These are phyloP conservation scores for Erucastrum elatum DNA, from an alignment of 345 rosid genomes.

Conservation along the genomic window DNA sequence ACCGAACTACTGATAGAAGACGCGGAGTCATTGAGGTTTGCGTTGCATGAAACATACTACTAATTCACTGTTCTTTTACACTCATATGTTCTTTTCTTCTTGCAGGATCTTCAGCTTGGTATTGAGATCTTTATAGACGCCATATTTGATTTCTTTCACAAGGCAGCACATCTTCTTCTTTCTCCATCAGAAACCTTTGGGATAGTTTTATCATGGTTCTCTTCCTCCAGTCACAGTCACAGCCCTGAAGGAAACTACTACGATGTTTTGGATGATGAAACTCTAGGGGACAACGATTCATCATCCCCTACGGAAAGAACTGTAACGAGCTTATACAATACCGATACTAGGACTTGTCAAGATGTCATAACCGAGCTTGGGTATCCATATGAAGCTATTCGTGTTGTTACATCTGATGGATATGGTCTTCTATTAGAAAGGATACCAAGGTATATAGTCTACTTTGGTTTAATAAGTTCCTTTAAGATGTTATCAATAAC, in stretches of 20 bases:
- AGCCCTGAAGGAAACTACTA: conserved; percentile 16
- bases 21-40: conserved; percentile 84
- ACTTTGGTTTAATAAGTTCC: not conserved
- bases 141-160: conserved; percentile 71
- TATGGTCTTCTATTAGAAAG: conserved; percentile 91
- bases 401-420: conserved; percentile 86
- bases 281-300: conserved; percentile 61
- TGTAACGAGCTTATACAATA: conserved; percentile 51
- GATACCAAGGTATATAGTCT: conserved; percentile 72
- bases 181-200: conserved; percentile 66
- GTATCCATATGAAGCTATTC: conserved; percentile 97
- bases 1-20: conserved; percentile 74
- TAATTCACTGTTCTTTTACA: too few relatives aligned
- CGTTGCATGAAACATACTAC: too few relatives aligned
- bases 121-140: conserved; percentile 78
- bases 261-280: conserved; percentile 39
- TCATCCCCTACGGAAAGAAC: conserved; percentile 47
- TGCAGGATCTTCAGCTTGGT: conserved; percentile 73
- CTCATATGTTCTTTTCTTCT: too few relatives aligned
- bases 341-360: conserved; percentile 89
- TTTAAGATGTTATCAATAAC: not conserved
- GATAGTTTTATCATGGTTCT: conserved; percentile 49
- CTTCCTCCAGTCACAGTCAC: conserved; percentile 5
- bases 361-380: conserved; percentile 97
- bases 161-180: conserved; percentile 68